Base-by-base conservation (phyloP, 305 asterid genomes). In the Rubia balearica region DNA sequence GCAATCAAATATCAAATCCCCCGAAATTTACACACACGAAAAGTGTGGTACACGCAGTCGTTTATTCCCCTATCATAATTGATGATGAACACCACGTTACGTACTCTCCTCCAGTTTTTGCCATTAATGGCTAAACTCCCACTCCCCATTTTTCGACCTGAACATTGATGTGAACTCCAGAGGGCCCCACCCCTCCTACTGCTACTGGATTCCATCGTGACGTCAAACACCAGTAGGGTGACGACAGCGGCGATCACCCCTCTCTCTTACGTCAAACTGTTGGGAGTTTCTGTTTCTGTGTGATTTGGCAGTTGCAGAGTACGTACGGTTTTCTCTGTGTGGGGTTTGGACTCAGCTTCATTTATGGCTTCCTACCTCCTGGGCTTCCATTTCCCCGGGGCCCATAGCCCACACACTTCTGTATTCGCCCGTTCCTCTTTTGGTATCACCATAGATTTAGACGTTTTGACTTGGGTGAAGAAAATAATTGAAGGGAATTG, bases 261-360 rank as follows among this genome's bases (percentile, higher is more conserved):
- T 64, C 68, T n/a, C 51, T 53, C 70, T 57, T 59, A 67, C 72
- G 72, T 59, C 77, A 30, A 73, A 22, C 69, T 21, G 9, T 21
- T 61, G 21, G 2, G 21, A 17, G 9, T n/a, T 30, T 30, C 33
- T 30, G 33, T 30, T 17, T 8, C 57, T 51, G 6, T 51, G 27
- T 33, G 72, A 69, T 68, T 53, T 68, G 72, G 19, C 69, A 24
- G 49, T 6, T 43, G 74, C 65, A 40, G 73, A 51, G 57, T 51
- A 17, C 57, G 57, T 51, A 51, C 57, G 49, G 49, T 9, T 30
- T 30, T 30, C 33, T 30, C 33, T 30, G 1, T 30, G 33, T 30
- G 33, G 33, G 3, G 33, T n/a, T 30, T 30, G 33, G 33, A 30
- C 33, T 30, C 2, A 30, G 3, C 33, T 30, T 30, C 33, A 30